These are phyloP conservation scores for Asclepias syriaca DNA, from an alignment of 257 asterid species.

Conservation along the genomic window DNA sequence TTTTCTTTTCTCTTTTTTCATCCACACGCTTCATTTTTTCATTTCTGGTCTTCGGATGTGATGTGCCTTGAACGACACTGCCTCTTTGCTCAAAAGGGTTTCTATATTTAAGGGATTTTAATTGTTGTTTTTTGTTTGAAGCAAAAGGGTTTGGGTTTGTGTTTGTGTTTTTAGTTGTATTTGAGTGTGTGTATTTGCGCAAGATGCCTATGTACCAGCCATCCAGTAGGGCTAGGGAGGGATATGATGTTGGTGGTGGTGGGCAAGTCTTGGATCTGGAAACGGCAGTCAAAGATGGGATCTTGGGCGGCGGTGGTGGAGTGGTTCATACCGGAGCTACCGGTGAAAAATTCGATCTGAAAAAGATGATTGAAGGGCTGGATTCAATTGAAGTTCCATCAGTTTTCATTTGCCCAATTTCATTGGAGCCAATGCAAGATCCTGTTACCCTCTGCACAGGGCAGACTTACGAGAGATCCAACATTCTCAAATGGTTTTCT, in stretches of 20 bases:
- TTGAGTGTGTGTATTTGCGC: background rate
- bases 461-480: constrained; percentile 70
- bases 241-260: constrained; percentile 37
- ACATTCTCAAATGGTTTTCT: constrained; percentile 75
- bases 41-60: constrained; percentile 24
- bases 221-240: constrained; percentile 34
- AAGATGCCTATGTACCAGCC: constrained; percentile 51
- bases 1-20: constrained; percentile 29
- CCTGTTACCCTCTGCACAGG: constrained; percentile 91
- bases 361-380: constrained; percentile 63
- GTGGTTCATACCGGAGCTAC: constrained; percentile 23
- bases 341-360: constrained; percentile 65
- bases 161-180: background rate
- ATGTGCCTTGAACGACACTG: constrained; percentile 21
- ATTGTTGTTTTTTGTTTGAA: background rate
- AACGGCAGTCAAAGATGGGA: constrained; percentile 61
- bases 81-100: constrained; percentile 24
- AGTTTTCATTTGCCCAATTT: constrained; percentile 72
- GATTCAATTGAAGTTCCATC: constrained; percentile 54
- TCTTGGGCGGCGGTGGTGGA: constrained; percentile 52
- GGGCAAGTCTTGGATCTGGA: constrained; percentile 60
- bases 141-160: background rate
- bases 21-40: constrained; percentile 40
- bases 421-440: constrained; percentile 78
- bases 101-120: constrained; percentile 14